These are phyloP conservation scores for Begonia peltatifolia DNA, from an alignment of 306 rosid genomes.

Conservation along the genomic window DNA sequence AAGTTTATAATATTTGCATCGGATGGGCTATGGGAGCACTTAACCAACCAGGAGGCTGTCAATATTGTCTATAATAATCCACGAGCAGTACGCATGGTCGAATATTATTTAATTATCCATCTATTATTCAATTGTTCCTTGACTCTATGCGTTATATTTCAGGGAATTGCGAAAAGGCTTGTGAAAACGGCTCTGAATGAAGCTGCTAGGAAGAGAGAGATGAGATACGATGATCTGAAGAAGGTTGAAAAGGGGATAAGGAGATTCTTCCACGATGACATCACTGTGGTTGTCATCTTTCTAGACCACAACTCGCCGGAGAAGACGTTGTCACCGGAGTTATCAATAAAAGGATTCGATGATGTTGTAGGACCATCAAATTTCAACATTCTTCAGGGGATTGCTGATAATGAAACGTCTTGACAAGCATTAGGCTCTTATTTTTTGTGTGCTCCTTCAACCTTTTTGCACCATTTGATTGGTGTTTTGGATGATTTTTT, in stretches of 20 bases:
- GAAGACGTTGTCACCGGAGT: slow-evolving; percentile 34
- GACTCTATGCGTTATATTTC: slow-evolving; percentile 2
- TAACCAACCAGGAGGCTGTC: slow-evolving; percentile 66
- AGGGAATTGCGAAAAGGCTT: slow-evolving; percentile 75
- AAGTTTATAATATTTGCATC: slow-evolving; percentile 80
- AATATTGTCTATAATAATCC: slow-evolving; percentile 60
- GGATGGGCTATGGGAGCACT: slow-evolving; percentile 85
- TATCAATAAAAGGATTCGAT: slow-evolving; percentile 55
- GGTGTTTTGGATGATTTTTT: too few species aligned
- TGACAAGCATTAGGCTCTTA: too few species aligned
- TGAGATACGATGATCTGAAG: slow-evolving; percentile 65
- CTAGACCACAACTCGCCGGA: slow-evolving; percentile 48
- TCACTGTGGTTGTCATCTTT: slow-evolving; percentile 63
- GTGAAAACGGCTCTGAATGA: slow-evolving; percentile 45
- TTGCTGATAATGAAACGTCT: background rate
- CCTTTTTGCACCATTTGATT: too few species aligned
- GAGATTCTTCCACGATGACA: slow-evolving; percentile 69
- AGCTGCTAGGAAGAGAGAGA: slow-evolving; percentile 59
- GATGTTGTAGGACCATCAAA: slow-evolving; percentile 63
- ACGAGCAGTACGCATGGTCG: slow-evolving; percentile 30
- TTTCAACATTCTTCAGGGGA: slow-evolving; percentile 30
- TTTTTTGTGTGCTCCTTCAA: too few species aligned
- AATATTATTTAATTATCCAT: background rate
- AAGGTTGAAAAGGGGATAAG: slow-evolving; percentile 50
- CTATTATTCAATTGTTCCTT: background rate